Percentiles rank a stretch among this genome's conserved stretches.
These are phyloP conservation scores for Starmerella etchellsii DNA, from an alignment of 805 yeast species.

Conservation along the genomic window DNA sequence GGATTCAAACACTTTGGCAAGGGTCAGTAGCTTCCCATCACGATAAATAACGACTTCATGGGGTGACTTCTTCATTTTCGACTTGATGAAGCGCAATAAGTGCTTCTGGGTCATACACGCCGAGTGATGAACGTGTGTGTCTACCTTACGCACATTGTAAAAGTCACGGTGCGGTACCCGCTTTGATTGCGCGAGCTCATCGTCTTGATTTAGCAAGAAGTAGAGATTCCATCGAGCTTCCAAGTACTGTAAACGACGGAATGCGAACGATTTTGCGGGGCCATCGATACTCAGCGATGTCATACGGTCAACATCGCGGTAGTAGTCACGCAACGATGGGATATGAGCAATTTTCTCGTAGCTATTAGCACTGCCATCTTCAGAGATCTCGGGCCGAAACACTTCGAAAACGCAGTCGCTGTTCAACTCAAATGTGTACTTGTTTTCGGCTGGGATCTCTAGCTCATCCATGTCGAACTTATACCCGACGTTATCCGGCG, in stretches of 20 bases:
- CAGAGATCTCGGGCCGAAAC: conserved; percentile 23
- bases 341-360: conserved; percentile 34
- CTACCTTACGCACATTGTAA: conserved; percentile 91
- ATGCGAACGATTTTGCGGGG: conserved; percentile 92
- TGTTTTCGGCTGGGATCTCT: conserved; percentile 39
- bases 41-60: conserved; percentile 86
- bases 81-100: conserved; percentile 82
- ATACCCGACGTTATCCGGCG: conserved; percentile 31
- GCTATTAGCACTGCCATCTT: no score
- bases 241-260: conserved; percentile 78
- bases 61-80: conserved; percentile 76
- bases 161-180: conserved; percentile 94
- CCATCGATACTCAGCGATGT: conserved; percentile 79
- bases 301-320: conserved; percentile 64
- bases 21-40: conserved; percentile 77
- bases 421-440: conserved; percentile 36
- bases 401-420: conserved; percentile 62
- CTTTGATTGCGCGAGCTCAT: conserved; percentile 81
- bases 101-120: conserved; percentile 99
- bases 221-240: conserved; percentile 97
- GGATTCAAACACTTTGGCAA: conserved; percentile 83
- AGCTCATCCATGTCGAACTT: conserved; percentile 49
- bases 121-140: conserved; percentile 96
- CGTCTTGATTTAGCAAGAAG: conserved; percentile 75
- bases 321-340: conserved; percentile 79